phyloP scores from a whole-genome alignment of 2,329 filamentous ascomycete genomes.

The Verticillium nubilum region DNA sequence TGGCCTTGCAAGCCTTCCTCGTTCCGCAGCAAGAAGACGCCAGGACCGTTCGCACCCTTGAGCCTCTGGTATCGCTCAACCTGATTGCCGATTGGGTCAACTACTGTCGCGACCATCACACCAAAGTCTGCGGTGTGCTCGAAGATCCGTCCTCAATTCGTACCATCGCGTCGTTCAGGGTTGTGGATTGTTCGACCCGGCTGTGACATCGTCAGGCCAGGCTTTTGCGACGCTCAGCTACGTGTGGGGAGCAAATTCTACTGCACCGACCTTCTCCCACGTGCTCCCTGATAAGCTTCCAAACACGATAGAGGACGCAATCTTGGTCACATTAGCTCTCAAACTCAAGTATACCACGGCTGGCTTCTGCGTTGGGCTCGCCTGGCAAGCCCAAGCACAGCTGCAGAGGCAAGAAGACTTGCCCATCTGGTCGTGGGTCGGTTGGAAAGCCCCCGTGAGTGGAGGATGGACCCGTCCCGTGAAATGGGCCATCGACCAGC shows the following conservation, averaged over 20 bases:
- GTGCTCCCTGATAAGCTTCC: not conserved
- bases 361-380: not conserved
- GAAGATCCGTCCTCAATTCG: not conserved
- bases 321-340: conserved; percentile 22
- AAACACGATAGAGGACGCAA: conserved; percentile 11
- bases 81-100: not conserved
- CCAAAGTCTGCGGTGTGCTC: not conserved
- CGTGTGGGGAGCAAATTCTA: not conserved
- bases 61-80: not conserved
- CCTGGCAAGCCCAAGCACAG: not conserved
- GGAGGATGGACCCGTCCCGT: not conserved
- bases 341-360: conserved; percentile 21
- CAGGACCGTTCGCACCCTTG: not conserved
- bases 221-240: not conserved
- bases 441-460: not conserved
- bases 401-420: not conserved
- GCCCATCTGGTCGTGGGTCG: not conserved
- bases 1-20: not conserved
- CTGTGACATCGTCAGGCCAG: not conserved
- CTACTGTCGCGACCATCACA: not conserved
- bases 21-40: not conserved
- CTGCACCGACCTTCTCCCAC: not conserved
- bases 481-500: not conserved
- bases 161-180: not conserved
- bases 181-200: not conserved